Conservation (phyloP, 129 eudicot genomes). For the Helichrysum umbraculigerum region DNA sequence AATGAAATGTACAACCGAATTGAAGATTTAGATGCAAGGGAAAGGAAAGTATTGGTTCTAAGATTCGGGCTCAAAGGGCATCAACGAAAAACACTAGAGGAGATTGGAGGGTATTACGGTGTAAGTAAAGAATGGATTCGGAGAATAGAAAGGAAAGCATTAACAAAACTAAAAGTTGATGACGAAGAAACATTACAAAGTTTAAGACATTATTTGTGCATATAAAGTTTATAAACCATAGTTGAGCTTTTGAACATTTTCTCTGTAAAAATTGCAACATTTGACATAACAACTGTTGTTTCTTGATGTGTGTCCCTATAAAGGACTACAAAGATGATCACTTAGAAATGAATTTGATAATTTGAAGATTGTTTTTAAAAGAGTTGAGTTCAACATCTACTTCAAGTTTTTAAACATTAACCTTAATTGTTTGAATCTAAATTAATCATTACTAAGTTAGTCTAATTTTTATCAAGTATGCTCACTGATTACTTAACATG, state of each 20-base stretch:
- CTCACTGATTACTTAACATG: too few relatives aligned
- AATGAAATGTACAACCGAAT: slow-evolving; percentile 54
- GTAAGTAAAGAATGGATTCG: slow-evolving; percentile 96
- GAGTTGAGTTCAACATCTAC: background rate
- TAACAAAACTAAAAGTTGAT: slow-evolving; percentile 58
- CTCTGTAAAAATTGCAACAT: slow-evolving; percentile 25
- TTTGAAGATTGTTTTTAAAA: background rate
- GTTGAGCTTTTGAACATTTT: slow-evolving; percentile 2
- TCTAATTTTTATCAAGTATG: too few relatives aligned
- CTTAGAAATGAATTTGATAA: too few relatives aligned
- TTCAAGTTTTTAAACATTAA: background rate
- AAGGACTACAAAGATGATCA: background rate
- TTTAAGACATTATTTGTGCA: slow-evolving; percentile 58
- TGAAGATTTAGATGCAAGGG: slow-evolving; percentile 50
- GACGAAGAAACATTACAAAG: slow-evolving; percentile 46
- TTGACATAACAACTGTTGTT: slow-evolving; percentile 11
- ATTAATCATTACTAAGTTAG: too few relatives aligned
- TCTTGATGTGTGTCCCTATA: background rate
- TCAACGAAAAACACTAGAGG: slow-evolving; percentile 66
- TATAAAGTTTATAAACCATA: slow-evolving; percentile 27
- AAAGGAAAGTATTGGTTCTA: slow-evolving; percentile 54
- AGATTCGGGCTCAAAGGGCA: slow-evolving; percentile 64
- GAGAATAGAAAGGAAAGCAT: slow-evolving; percentile 63
- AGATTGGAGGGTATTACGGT: slow-evolving; percentile 60
- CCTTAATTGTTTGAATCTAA: too few relatives aligned